Evolutionary conservation across 2,329 filamentous ascomycete genomes (phyloP), one percentile per base, ranked within the genome.

Genomic region (Hypoxylon sp.): DNA sequence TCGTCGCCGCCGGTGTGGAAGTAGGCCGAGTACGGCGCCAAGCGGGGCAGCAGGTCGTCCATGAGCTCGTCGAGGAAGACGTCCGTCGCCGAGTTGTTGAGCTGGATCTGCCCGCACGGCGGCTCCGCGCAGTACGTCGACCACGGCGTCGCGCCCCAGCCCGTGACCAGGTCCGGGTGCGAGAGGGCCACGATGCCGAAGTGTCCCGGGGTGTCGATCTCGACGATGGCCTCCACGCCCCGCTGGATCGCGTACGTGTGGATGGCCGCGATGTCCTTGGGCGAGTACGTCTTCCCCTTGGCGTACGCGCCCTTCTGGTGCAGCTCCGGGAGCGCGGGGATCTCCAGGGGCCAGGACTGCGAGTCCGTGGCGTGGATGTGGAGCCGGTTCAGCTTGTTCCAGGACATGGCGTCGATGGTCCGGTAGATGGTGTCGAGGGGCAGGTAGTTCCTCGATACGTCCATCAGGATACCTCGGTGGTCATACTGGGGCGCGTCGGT

Each of bases 1-100:
- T 97, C 93, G 72, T 97, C 93, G 56, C 93, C 93, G 46, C 93
- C 93, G 0, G 91, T 91, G 79, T 97, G 93, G 81, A 94, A 96
- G 79, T 94, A 87, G 6, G 87, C 80, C 2, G 89, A 84, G 76
- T 92, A 92, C 0, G 89, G 87, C 7, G 81, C 79, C 10, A 93
- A 76, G 26, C 92, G 84, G 13, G 93, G 92, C 55, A 96, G 80
- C 22, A 97, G 74, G 73, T 97, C 93, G n/a, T 83, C 82, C 70
- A 93, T 90, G 13, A 97, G 78, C 37, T 78, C 89, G 59, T 90
- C 85, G 10, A 97, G 77, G 76, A 97, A 96, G 1, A 83, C 78
- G 70, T 89, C 84, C 1, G 95, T 92, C 1, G 79, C 84, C 1
- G 87, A 79, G 56, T 87, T 88, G 78, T 95, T 94, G 58, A 97